phyloP scores from a whole-genome alignment of 2,329 filamentous ascomycete species.

The Paecilomyces variotii region DNA sequence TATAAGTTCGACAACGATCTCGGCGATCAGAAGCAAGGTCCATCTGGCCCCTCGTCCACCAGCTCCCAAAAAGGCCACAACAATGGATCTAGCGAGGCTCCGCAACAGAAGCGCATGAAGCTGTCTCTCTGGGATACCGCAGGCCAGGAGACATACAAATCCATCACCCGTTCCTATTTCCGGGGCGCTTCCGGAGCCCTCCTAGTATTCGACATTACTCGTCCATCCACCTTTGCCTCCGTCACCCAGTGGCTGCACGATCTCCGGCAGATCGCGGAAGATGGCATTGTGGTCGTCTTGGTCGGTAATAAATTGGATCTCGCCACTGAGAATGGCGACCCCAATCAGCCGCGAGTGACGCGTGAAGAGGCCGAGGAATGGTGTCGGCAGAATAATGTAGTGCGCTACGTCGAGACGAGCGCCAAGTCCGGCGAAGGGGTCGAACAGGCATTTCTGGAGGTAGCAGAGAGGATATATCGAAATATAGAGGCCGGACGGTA shows the following conservation, averaged over 20 bases:
- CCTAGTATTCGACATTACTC: constrained; percentile 89
- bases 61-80: constrained; percentile 8
- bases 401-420: constrained; percentile 92
- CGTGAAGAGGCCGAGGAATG: constrained; percentile 79
- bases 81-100: constrained; percentile 22
- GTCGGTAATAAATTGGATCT: constrained; percentile 95
- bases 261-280: constrained; percentile 87
- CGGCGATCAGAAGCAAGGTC: constrained; percentile 7
- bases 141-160: constrained; percentile 96
- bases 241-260: constrained; percentile 92
- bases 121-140: constrained; percentile 92
- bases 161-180: constrained; percentile 89
- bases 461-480: constrained; percentile 90
- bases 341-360: constrained; percentile 64
- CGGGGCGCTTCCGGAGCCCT: constrained; percentile 70
- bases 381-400: constrained; percentile 75
- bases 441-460: constrained; percentile 84
- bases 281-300: constrained; percentile 86
- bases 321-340: constrained; percentile 41
- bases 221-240: constrained; percentile 75
- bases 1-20: constrained; percentile 49
- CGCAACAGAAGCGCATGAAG: constrained; percentile 73
- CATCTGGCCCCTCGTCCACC: constrained; percentile 1
- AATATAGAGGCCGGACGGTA: constrained; percentile 95
- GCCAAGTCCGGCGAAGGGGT: constrained; percentile 94